Evolutionary conservation across 2,329 filamentous ascomycete genomes (phyloP), one percentile per base, ranked within the genome.

Genomic region (Cytospora schulzeri): DNA sequence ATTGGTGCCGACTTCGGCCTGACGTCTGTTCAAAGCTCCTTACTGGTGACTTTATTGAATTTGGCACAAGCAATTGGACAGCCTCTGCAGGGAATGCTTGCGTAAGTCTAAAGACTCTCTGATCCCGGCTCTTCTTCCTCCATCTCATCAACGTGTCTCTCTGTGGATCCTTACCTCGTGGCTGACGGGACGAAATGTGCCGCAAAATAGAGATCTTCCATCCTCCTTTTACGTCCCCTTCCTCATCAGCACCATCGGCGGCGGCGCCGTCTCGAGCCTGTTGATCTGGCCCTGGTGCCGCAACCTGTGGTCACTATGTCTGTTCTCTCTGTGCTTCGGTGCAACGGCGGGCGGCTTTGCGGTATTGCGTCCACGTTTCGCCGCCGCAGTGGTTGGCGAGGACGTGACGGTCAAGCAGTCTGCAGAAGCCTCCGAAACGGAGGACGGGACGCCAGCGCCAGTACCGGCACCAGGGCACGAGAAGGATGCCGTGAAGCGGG

Each of bases 161-260:
- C 22, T 28, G 50, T 28, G 8, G 31, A 33, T 33, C 11, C 11
- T 53, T 24, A 14, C 4, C 50, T 28, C 26, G 28, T 53, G 50
- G 50, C 50, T 53, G 50, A 53, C 50, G 50, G 22, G 29, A 24
- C n/a, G 11, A n/a, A 53, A 33, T 28, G 22, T 53, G 24, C 24
- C 50, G 11, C 31, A 53, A 53, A 28, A 53, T 28, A 53, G 50
- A 26, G 50, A 53, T 28, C 50, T 53, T 53, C 50, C 50, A 28
- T 53, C 50, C 22, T 53, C 50, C 50, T 53, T 53, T 24, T 53
- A 53, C 24, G 50, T 53, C 50, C 50, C 50, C 50, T 53, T 53
- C 24, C 50, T 53, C 50, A 53, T 53, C 50, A 53, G 50, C 29
- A 53, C 50, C 50, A 9, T 53, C 50, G 50, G 50, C 50, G 50